Evolutionary conservation across 192 early-diverging fungal species (phyloP), one percentile per base, ranked within the genome.

Genomic region (Linnemannia zychae): DNA sequence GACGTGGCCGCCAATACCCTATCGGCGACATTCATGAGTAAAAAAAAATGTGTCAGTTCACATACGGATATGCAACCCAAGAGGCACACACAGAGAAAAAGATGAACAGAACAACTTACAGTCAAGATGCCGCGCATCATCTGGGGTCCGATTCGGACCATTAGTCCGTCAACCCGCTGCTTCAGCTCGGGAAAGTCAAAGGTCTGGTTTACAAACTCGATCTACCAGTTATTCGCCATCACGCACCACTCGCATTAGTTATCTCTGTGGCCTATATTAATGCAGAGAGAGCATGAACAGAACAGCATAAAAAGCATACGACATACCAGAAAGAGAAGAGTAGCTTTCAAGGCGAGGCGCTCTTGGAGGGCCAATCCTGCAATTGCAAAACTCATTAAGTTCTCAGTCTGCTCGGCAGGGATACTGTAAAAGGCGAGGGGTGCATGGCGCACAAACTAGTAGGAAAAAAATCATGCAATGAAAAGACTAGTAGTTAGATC

Each of bases 1-100:
- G 11, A 91, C 86, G 24, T 84, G 87, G 37, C 91, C 91, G 22
- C 90, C 91, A 75, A 92, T 77, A 7, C 89, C 89, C 89, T 88
- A 57, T 71, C 67, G 49, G 57, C 57, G 57, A n/a, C 15, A 28
- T 63, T 63, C 12, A 65, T 18, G 16, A 15, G 44, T 2, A 34
- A 71, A 24, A 71, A 71, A 40, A 38, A 5, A 38, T 63, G 57
- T 31, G 57, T 63, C 57, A 47, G 37, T 52, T 52, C 2, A 73
- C 49, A 5, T 69, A n/a, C 0, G 5, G 18, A 20, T 69, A 68
- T 0, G n/a, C 40, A 72, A 20, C 22, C 5, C n/a, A 17, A 9
- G 16, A 71, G n/a, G n/a, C n/a, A 22, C 53, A 5, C n/a, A 13
- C 3, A 20, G 24, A 73, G 1, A 71, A 15, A 47, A 57, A 33